These are phyloP conservation scores for Pseudotsuga menziesii DNA, from an alignment of 75 land plant species.

Conservation along the genomic window DNA sequence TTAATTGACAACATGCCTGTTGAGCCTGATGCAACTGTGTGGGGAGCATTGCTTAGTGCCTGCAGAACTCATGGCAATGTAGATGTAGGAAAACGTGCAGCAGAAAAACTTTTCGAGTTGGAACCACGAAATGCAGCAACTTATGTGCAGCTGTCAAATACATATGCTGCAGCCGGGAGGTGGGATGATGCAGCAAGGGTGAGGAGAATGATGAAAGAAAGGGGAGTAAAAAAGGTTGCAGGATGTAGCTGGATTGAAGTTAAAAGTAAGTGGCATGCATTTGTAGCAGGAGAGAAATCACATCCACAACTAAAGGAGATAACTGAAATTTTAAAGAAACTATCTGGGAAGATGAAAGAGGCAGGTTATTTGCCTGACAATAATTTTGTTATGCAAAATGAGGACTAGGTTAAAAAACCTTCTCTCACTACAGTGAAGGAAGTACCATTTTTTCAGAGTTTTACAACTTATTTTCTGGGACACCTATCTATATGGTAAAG, in stretches of 20 bases:
- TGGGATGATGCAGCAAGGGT: constrained; percentile 9
- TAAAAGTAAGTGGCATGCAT: not conserved
- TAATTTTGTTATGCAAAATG: too few species aligned
- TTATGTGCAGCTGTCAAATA: constrained; percentile 19
- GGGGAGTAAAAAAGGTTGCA: constrained; percentile 5
- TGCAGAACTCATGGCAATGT: constrained; percentile 16
- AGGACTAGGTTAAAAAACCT: too few species aligned
- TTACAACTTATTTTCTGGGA: too few species aligned
- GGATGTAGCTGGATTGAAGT: constrained; percentile 7
- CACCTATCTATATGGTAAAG: too few species aligned
- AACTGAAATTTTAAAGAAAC: too few species aligned
- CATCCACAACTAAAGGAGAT: too few species aligned
- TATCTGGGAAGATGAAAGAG: too few species aligned
- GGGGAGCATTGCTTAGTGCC: constrained; percentile 14
- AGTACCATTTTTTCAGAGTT: too few species aligned
- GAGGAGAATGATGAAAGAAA: constrained; percentile 6
- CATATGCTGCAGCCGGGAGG: constrained; percentile 3
- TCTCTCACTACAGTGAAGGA: too few species aligned
- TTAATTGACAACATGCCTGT: constrained; percentile 29
- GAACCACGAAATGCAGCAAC: constrained; percentile 13
- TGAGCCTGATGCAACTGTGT: constrained; percentile 27
- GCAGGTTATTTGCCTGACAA: too few species aligned
- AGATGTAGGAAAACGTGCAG: constrained; percentile 13
- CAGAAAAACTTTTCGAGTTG: constrained; percentile 7
- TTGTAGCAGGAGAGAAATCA: constrained; percentile 2